These are phyloP conservation scores for Fusarium palustre DNA, from an alignment of 2,329 filamentous ascomycete genomes.

Conservation along the genomic window DNA sequence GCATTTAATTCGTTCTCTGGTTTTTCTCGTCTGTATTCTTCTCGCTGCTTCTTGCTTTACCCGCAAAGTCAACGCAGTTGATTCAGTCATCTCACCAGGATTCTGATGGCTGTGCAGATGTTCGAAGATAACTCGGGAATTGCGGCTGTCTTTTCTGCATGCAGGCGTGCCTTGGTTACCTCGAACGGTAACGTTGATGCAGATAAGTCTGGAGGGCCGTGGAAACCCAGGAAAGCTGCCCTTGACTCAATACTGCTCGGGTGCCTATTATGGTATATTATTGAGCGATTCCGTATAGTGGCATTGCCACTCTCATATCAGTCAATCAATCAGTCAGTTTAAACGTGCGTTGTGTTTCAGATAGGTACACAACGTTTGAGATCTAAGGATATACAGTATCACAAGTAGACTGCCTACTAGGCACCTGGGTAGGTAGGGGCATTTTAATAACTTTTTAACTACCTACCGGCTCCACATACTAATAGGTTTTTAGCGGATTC, in stretches of 20 bases:
- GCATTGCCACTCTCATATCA: too few relatives aligned
- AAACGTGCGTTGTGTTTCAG: constrained; percentile 3
- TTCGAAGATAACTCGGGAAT: constrained; percentile 3
- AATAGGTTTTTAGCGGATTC: not conserved
- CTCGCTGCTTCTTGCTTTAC: constrained; percentile 18
- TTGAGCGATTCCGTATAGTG: not conserved
- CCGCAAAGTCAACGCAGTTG: constrained; percentile 16
- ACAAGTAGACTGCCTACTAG: too few relatives aligned
- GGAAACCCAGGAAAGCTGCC: not conserved
- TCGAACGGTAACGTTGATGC: constrained; percentile 4
- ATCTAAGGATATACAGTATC: not conserved
- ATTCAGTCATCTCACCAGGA: constrained; percentile 15
- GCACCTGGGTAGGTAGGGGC: too few relatives aligned
- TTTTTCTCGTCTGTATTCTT: not conserved
- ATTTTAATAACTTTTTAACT: not conserved
- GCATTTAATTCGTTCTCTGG: constrained; percentile 31
- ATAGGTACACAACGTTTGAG: constrained; percentile 10
- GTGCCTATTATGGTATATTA: not conserved
- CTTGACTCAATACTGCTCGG: not conserved
- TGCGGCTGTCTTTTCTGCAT: constrained; percentile 11
- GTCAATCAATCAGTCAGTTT: constrained; percentile 2
- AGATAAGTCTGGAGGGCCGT: not conserved
- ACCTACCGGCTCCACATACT: not conserved
- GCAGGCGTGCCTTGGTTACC: constrained; percentile 14
- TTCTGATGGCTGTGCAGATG: constrained; percentile 9